phyloP scores from a whole-genome alignment of 1,284 basidiomycete species.

The Golubevia pallescens region DNA sequence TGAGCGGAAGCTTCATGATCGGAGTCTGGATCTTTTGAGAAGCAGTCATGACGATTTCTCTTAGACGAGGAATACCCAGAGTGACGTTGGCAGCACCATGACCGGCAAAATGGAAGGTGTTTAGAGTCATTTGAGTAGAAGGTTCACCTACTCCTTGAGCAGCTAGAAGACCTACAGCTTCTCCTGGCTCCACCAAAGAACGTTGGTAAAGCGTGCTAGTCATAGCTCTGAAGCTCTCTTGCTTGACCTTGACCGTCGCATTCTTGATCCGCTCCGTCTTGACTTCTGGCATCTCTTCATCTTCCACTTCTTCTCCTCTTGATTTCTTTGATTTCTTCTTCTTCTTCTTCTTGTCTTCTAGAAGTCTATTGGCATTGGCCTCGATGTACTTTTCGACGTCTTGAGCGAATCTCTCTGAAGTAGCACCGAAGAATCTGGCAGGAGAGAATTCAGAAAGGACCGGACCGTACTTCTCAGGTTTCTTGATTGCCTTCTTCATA shows the following conservation, averaged over 20 bases:
- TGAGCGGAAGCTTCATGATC: conserved; percentile 85
- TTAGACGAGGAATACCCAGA: conserved; percentile 94
- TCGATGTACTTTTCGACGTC: conserved; percentile 82
- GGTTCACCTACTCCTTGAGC: conserved; percentile 99
- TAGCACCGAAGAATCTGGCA: conserved; percentile 81
- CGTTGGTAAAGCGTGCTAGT: conserved; percentile 60
- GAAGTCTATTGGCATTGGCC: conserved; percentile 77
- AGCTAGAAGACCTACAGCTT: conserved; percentile 95
- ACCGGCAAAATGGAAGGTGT: conserved; percentile 97
- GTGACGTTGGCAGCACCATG: conserved; percentile 99
- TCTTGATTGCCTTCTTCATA: conserved; percentile 91
- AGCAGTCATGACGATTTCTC: conserved; percentile 99
- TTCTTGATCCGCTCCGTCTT: conserved; percentile 66
- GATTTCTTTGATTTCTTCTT: conserved; percentile 65
- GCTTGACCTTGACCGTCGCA: conserved; percentile 25
- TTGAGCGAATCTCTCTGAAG: conserved; percentile 88
- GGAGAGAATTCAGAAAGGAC: conserved; percentile 80
- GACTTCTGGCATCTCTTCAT: conserved; percentile 67
- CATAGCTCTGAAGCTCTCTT: conserved; percentile 55
- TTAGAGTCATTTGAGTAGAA: conserved; percentile 99
- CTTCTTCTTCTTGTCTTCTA: conserved; percentile 70
- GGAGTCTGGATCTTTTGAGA: conserved; percentile 96
- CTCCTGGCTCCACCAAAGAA: conserved; percentile 87
- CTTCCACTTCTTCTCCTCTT: conserved; percentile 42
- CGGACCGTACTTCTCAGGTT: conserved; percentile 72